These are phyloP conservation scores for Conidiobolus incongruus DNA, from an alignment of 371 early-diverging fungal genomes.

Conservation along the genomic window DNA sequence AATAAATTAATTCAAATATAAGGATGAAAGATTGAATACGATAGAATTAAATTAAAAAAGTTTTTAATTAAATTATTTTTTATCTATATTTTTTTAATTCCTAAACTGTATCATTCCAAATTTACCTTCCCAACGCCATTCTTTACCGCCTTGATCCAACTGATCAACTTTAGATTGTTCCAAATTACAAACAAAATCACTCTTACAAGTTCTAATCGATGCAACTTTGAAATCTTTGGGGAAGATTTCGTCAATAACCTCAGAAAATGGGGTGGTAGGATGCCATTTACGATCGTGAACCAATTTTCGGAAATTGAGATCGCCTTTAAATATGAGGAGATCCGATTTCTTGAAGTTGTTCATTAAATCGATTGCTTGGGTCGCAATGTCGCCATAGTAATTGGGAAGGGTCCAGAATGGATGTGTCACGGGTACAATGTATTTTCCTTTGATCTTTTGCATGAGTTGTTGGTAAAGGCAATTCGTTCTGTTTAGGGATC, in stretches of 20 bases:
- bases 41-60: too few species aligned
- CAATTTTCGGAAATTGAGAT: constrained; percentile 86
- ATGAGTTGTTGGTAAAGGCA: too few species aligned
- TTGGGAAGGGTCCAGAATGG: constrained; percentile 71
- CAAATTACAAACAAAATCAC: constrained; percentile 69
- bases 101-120: constrained; percentile 42
- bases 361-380: constrained; percentile 32
- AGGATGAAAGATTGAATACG: too few species aligned
- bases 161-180: constrained; percentile 25
- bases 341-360: constrained; percentile 24
- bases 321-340: constrained; percentile 80
- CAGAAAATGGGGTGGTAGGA: constrained; percentile 46
- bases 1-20: too few species aligned
- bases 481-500: background rate
- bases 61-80: too few species aligned
- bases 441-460: too few species aligned
- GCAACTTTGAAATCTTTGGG: constrained; percentile 26
- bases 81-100: background rate
- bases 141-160: constrained; percentile 16
- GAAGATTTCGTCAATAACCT: constrained; percentile 38
- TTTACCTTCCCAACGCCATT: constrained; percentile 31
- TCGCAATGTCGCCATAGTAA: constrained; percentile 48
- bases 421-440: constrained; percentile 14
- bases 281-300: constrained; percentile 75
- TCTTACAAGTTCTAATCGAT: constrained; percentile 67